Conservation (phyloP, 2,329 filamentous ascomycete genomes). For the Kalaharituber pfeilii region DNA sequence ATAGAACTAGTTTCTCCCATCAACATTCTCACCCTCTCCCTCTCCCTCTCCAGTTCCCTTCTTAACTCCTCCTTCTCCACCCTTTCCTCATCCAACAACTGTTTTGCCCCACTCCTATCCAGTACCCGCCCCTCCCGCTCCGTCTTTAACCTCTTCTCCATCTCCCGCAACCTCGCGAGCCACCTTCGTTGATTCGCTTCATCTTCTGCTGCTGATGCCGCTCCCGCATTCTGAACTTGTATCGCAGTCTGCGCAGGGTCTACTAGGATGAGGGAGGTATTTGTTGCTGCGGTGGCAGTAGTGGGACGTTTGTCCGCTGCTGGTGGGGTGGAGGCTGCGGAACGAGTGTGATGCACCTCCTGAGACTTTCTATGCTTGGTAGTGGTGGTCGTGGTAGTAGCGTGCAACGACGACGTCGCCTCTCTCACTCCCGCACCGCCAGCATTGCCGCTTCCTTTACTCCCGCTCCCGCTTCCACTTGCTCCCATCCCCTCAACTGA, state of each 20-base stretch:
- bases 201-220: not conserved
- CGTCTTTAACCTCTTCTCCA: conserved; percentile 75
- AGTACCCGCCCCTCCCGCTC: conserved; percentile 74
- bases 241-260: not conserved
- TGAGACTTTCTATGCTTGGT: not conserved
- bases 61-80: conserved; percentile 55
- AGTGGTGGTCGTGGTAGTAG: not conserved
- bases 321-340: conserved; percentile 1
- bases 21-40: conserved; percentile 14
- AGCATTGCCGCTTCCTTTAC: not conserved
- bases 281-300: conserved; percentile 1
- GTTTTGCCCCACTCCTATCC: conserved; percentile 67
- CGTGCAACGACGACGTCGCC: not conserved
- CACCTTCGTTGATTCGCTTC: conserved; percentile 44
- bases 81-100: conserved; percentile 60
- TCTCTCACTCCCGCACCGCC: not conserved
- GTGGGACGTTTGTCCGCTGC: conserved; percentile 3
- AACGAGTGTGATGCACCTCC: not conserved
- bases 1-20: not conserved
- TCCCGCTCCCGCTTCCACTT: not conserved
- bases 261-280: conserved; percentile 6
- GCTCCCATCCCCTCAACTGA: no score
- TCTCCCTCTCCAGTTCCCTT: conserved; percentile 44
- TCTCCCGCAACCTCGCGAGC: conserved; percentile 68
- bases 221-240: not conserved